A percentile compares a stretch with the other conserved stretches of the same genome.
Conservation (phyloP, 148 eudicot genomes). For the Rhododendron mucronatum region DNA sequence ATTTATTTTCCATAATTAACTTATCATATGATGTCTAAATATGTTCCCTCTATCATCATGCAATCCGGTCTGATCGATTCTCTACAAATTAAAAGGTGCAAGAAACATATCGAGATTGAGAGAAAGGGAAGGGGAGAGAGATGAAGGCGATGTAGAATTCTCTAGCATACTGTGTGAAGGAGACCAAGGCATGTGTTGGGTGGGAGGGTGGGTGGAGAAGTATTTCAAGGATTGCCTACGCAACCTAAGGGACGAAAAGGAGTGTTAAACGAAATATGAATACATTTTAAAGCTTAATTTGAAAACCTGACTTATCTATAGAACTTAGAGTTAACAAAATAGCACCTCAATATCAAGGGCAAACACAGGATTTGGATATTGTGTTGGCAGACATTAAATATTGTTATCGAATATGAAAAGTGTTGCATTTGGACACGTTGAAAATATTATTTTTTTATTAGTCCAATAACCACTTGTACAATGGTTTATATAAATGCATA, state of each 20-base stretch:
- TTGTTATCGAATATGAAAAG: too few relatives aligned
- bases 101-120: neutral
- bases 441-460: too few relatives aligned
- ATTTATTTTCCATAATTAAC: neutral
- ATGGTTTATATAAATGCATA: too few relatives aligned
- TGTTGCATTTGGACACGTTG: too few relatives aligned
- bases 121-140: neutral
- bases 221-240: constrained; percentile 86
- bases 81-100: neutral
- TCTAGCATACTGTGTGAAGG: constrained; percentile 36
- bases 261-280: too few relatives aligned
- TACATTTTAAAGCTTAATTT: too few relatives aligned
- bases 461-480: too few relatives aligned
- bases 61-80: neutral
- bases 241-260: constrained; percentile 40
- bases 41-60: neutral
- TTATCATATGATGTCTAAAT: neutral
- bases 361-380: too few relatives aligned
- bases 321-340: too few relatives aligned
- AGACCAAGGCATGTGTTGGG: constrained; percentile 38
- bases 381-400: too few relatives aligned
- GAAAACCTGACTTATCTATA: too few relatives aligned
- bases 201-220: constrained; percentile 77
- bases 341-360: too few relatives aligned
- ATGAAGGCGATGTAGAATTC: constrained; percentile 16